These are phyloP conservation scores for Aureobasidium musti DNA, from an alignment of 2,329 filamentous ascomycete species.

Conservation along the genomic window DNA sequence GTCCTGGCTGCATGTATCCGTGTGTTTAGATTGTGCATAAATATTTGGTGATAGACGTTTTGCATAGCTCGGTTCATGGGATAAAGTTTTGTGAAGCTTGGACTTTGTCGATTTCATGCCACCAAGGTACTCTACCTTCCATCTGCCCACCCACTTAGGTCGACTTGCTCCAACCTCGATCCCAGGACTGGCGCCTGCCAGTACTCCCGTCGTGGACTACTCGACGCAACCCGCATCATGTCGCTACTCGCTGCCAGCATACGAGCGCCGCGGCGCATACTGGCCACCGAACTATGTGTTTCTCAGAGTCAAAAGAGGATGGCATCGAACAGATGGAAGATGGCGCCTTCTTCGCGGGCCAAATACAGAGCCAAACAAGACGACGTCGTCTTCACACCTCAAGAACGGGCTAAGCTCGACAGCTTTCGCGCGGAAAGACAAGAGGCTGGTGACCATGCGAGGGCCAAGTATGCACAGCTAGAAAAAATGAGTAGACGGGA, in stretches of 20 bases:
- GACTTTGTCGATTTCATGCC: not conserved
- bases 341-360: not conserved
- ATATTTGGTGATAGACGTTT: constrained; percentile 10
- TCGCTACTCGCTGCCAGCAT: constrained; percentile 5
- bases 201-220: not conserved
- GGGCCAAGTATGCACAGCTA: not conserved
- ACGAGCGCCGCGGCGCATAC: constrained; percentile 12
- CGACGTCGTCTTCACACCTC: not conserved
- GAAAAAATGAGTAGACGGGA: not conserved
- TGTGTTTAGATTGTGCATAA: constrained; percentile 7
- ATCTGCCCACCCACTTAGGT: not conserved
- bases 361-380: not conserved
- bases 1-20: not conserved
- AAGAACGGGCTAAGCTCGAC: not conserved
- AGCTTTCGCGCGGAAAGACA: not conserved
- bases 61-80: not conserved
- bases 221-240: not conserved
- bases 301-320: not conserved
- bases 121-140: not conserved
- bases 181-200: not conserved
- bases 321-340: not conserved
- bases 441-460: not conserved
- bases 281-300: not conserved
- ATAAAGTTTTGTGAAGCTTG: not conserved
- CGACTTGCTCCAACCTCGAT: too few relatives aligned